Evolutionary conservation across 306 rosid genomes (phyloP), one percentile per base, ranked within the genome.

Genomic region (Quercus bicolor): DNA sequence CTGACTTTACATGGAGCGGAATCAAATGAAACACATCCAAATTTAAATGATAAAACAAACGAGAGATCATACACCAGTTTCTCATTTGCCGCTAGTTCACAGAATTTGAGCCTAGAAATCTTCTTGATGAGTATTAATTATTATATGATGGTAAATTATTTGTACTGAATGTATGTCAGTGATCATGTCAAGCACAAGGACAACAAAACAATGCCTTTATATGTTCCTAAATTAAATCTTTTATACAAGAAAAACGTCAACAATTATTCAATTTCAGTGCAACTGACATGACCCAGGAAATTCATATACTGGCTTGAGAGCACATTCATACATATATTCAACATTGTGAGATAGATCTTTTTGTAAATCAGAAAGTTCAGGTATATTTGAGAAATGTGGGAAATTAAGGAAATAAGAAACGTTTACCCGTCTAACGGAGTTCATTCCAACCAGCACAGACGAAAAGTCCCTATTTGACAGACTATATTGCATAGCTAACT

Each of bases 401-500:
- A 13, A 75, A 56, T 20, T 68, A 45, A 45, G 23, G 80, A 80
- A 85, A 68, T 53, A 48, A 37, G 26, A 75, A 78, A 83, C 2
- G 0, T 43, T 29, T 78, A 92, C 98, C 98, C 91, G 98, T 77
- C 70, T 80, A n/a, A 89, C 75, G 73, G 97, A 89, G 70, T 77
- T 91, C 91, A 91, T 92, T 80, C 98, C 97, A 76, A 94, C 97
- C 72, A 91, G 95, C 79, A 95, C 97, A 4, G 96, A 85, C 28
- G 98, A 73, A 68, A 95, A 88, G 72, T 91, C 98, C 82, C 90
- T 92, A 77, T 95, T 91, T 77, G 86, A 83, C 86, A 95, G 89
- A 88, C 98, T 95, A 89, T 91, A 95, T 84, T 95, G 98, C 94
- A 95, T 15, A 73, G 97, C 97, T 84, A 92, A 87, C 90, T 92